Conservation (phyloP, 257 asterid genomes). For the Capsicum rhomboideum region DNA sequence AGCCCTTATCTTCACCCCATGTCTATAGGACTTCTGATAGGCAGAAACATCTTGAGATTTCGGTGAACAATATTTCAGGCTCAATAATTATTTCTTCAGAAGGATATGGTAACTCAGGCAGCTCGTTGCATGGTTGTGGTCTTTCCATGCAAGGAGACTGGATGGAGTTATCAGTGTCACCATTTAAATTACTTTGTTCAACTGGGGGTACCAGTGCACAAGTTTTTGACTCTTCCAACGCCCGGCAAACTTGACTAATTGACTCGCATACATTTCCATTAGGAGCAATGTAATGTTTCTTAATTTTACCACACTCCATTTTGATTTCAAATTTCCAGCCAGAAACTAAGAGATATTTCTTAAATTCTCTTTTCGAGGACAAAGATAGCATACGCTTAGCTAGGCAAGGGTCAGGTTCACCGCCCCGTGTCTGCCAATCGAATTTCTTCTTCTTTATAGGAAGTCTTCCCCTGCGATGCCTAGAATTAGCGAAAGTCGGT, state of each 20-base stretch:
- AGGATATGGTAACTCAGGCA: background rate
- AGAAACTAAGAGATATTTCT: no score
- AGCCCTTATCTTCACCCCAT: background rate
- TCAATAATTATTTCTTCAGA: conserved; percentile 9
- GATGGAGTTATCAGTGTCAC: conserved; percentile 7
- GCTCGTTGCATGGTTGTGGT: conserved; percentile 7
- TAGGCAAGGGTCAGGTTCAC: no score
- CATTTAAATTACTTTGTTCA: background rate
- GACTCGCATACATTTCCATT: conserved; percentile 28
- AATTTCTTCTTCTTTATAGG: no score
- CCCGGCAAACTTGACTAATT: conserved; percentile 23
- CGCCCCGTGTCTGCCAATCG: no score
- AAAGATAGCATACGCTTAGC: no score
- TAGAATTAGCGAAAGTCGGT: no score
- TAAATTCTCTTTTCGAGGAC: no score
- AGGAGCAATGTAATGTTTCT: conserved; percentile 33
- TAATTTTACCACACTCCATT: no score
- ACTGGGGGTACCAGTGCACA: background rate
- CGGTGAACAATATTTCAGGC: conserved; percentile 22
- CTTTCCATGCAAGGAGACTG: conserved; percentile 12
- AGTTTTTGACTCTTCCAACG: conserved; percentile 16
- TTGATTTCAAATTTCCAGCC: no score
- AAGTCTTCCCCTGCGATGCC: no score
- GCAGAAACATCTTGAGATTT: background rate
- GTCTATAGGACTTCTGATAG: background rate